Evolutionary conservation across 805 yeast genomes (phyloP), one percentile per base, ranked within the genome.

Genomic region (Aciculoconidium aculeatum): DNA sequence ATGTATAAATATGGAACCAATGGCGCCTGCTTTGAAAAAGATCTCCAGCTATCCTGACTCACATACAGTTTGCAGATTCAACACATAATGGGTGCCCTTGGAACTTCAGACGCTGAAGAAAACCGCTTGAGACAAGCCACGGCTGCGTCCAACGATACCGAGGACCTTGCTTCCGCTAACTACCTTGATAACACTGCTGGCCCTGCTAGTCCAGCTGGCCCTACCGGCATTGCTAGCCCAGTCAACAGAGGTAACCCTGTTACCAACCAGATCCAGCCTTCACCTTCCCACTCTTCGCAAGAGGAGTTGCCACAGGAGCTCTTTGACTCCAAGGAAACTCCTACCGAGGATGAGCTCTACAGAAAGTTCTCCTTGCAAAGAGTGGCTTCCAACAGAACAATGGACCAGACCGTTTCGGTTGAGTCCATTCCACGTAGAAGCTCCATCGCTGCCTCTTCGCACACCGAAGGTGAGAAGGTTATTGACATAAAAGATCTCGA

Each of bases 101-200:
- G 67, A 7, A 49, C 64, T 6, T 47, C 60, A 4, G 22, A 43
- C 16, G 28, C 40, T 9, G 65, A 60, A 29, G 61, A 56, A 34
- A 44, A 39, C 6, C 42, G 39, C 10, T 37, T 57, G 25, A 40
- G 58, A 24, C 43, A 45, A n/a, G 59, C 57, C 7, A 50, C 54
- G 8, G 24, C 34, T 11, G 23, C 15, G 7, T 36, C 34, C 10
- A 34, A 18, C 29, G 36, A 34, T 15, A 45, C 62, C 2, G 27
- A 36, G 24, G 49, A 58, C 5, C 48, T 45, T 2, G 37, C 52
- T 10, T 51, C 61, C 1, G 60, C 56, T 2, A 59, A 57, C 41
- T 55, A 52, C 17, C 58, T 65, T 4, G 65, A 65, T 5, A 53
- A 52, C 12, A 58, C 52, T 17, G 34, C 18, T 27, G 27, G 22